Percentiles rank a stretch among this genome's conserved stretches.
phyloP scores from a whole-genome alignment of 495 filamentous ascomycete genomes.

The Clavariopsis aquatica region DNA sequence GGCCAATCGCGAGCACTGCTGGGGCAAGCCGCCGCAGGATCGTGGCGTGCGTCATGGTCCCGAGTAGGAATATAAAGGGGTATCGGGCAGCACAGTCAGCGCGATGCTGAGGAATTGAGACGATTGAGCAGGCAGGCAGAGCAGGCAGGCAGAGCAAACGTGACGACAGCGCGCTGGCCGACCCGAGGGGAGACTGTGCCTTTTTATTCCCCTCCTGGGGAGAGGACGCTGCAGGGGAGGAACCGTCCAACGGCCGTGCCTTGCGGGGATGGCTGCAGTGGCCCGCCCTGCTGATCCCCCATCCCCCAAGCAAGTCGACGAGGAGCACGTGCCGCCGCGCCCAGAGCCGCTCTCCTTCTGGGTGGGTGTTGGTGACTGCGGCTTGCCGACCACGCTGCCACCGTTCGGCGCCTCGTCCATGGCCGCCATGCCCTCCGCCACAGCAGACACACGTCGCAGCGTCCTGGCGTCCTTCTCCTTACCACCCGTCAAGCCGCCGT shows the following conservation, averaged over 20 bases:
- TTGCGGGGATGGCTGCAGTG: neutral
- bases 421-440: neutral
- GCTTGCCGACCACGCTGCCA: neutral
- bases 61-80: neutral
- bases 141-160: no score
- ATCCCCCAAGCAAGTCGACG: neutral
- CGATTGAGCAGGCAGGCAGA: no score
- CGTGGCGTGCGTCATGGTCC: neutral
- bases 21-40: slow-evolving; percentile 36
- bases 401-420: neutral
- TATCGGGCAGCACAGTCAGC: no score
- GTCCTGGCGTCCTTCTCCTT: slow-evolving; percentile 12
- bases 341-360: neutral
- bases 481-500: neutral
- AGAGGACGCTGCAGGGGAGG: slow-evolving; percentile 6
- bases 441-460: slow-evolving; percentile 9
- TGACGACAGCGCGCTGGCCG: neutral
- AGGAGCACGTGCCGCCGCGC: neutral
- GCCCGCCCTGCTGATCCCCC: slow-evolving; percentile 1
- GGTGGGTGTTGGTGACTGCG: neutral
- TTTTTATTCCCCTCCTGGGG: slow-evolving; percentile 1
- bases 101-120: no score
- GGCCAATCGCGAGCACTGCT: slow-evolving; percentile 32
- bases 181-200: neutral
- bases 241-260: neutral